Evolutionary conservation across 2,329 filamentous ascomycete genomes (phyloP).

Genomic region (Neonectria magnoliae): DNA sequence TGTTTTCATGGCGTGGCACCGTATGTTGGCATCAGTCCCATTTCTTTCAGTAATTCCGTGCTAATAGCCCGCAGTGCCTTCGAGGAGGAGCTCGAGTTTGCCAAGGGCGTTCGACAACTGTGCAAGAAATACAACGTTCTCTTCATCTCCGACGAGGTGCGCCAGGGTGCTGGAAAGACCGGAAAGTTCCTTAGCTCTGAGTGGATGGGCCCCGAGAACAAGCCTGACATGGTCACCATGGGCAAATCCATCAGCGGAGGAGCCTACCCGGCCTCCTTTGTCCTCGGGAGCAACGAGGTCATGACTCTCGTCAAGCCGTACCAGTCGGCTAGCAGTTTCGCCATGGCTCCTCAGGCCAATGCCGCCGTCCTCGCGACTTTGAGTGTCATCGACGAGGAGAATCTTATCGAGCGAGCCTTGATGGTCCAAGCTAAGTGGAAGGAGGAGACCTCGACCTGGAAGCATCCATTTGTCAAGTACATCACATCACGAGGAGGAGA

Average conservation of each 20-base stretch:
- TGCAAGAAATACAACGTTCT: constrained; percentile 32
- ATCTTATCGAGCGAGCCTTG: constrained; percentile 21
- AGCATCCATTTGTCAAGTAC: constrained; percentile 20
- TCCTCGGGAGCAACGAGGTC: constrained; percentile 27
- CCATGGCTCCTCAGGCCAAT: constrained; percentile 24
- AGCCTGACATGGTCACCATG: constrained; percentile 36
- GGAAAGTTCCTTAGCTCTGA: constrained; percentile 37
- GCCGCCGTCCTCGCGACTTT: constrained; percentile 20
- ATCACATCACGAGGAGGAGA: constrained; percentile 24
- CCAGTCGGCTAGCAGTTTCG: constrained; percentile 20
- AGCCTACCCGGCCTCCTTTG: constrained; percentile 27
- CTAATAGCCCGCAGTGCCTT: constrained; percentile 10
- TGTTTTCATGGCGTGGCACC: constrained; percentile 19
- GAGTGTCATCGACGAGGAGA: constrained; percentile 22
- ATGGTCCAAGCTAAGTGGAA: constrained; percentile 22
- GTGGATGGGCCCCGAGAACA: constrained; percentile 34
- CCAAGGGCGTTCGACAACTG: constrained; percentile 15
- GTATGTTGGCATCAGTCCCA: background rate
- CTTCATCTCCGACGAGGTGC: constrained; percentile 40
- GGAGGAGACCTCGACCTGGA: constrained; percentile 23
- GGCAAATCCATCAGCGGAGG: constrained; percentile 36
- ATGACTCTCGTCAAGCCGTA: constrained; percentile 25
- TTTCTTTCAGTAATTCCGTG: no score
- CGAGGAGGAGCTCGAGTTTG: constrained; percentile 24
- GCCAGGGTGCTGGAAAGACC: constrained; percentile 35